Percentiles rank a stretch among this genome's conserved stretches.
Evolutionary conservation across 805 yeast genomes (phyloP).

Genomic region (Kazachstania psychrophila): DNA sequence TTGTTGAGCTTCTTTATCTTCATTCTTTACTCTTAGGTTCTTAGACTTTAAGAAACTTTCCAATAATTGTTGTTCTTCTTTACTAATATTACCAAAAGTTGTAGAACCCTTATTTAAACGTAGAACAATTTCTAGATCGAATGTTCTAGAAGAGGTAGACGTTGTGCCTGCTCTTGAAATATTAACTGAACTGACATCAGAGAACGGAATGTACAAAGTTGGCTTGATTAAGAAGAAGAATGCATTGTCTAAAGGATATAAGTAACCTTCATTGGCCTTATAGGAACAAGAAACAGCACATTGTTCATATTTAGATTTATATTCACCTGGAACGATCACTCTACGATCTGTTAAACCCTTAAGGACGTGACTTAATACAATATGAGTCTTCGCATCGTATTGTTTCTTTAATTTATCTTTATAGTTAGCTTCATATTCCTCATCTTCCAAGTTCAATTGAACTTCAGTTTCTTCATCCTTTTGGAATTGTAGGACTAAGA

Average conservation of each 20-base stretch:
- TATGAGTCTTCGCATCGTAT: constrained; percentile 77
- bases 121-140: constrained; percentile 76
- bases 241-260: constrained; percentile 88
- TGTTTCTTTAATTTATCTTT: constrained; percentile 62
- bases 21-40: constrained; percentile 75
- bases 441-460: constrained; percentile 76
- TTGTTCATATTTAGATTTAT: constrained; percentile 62
- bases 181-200: constrained; percentile 66
- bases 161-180: constrained; percentile 86
- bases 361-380: constrained; percentile 79
- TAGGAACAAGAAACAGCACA: constrained; percentile 87
- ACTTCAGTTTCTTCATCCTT: constrained; percentile 87
- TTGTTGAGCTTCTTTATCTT: constrained; percentile 78
- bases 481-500: constrained; percentile 79
- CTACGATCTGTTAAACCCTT: constrained; percentile 85
- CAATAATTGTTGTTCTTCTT: constrained; percentile 77
- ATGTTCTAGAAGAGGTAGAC: constrained; percentile 71
- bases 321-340: constrained; percentile 76
- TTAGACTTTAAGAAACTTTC: constrained; percentile 71
- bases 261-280: constrained; percentile 90
- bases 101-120: constrained; percentile 61
- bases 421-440: constrained; percentile 66
- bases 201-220: constrained; percentile 79
- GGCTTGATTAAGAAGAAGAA: constrained; percentile 89
- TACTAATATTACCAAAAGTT: constrained; percentile 77